Base-by-base conservation (phyloP, 2,329 filamentous ascomycete genomes). In the Aspergillus pseudotamarii region DNA sequence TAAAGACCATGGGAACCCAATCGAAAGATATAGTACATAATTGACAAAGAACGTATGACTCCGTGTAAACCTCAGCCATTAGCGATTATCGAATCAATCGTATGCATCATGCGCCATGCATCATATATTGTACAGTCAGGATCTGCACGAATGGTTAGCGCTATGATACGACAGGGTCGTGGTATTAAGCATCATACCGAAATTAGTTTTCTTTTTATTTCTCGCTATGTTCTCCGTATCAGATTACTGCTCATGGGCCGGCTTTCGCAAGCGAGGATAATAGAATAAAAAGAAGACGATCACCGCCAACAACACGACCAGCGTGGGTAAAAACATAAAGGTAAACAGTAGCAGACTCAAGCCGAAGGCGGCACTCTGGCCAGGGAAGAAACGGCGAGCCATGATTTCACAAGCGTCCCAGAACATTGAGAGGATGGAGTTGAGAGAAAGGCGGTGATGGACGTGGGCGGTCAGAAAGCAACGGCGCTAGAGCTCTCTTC, bases 281-380 rank as follows among this genome's bases (percentile, higher is more conserved):
- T 66, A 71, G 6, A 76, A 64, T 1, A 71, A 50, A 45, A 76
- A 75, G 57, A 76, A 75, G 21, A 71, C 60, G 2, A 77, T 60
- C 11, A 77, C 75, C 1, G 72, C 74, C 21, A 75, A 55, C 2
- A 77, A 63, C 10, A 76, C 65, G 8, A 77, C 59, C 30, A 77
- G 66, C 1, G 75, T 77, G 6, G 75, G 75, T 6, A 77, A 58
- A n/a, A 76, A 73, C 70, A 75, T 74, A 48, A 76, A 77, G 14
- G 69, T 71, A 30, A 77, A 77, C 16, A 77, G 68, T 23, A 77
- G 65, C 1, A 75, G 14, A 32, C 74, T 76, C 41, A 77, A 48
- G 19, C 74, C 74, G 30, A 76, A 64, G 38, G 72, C 71, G 46
- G 70, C 38, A 54, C 68, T 69, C 34, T 74, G 73, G 23, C 69